These are phyloP conservation scores for Dalbergia cultrata DNA, from an alignment of 306 rosid species.

Conservation along the genomic window DNA sequence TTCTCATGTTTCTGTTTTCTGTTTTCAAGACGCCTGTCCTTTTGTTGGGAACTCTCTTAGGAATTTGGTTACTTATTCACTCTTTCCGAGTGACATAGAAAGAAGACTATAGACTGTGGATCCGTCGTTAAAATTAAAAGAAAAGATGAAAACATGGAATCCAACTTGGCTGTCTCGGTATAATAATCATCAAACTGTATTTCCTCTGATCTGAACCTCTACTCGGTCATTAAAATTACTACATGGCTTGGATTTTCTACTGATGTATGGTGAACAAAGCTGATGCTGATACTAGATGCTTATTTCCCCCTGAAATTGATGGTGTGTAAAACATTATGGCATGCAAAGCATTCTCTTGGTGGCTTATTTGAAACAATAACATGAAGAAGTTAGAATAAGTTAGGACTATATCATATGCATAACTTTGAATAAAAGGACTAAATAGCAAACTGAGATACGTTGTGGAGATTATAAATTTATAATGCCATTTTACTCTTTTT, in stretches of 20 bases:
- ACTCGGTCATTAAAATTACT: not conserved
- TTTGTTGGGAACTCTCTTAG: not conserved
- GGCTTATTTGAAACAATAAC: not conserved
- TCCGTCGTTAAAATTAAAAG: not conserved
- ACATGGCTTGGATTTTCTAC: not conserved
- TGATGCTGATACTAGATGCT: not conserved
- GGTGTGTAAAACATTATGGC: not conserved
- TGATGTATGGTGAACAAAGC: constrained; percentile 9
- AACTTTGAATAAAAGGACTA: not conserved
- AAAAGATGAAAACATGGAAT: not conserved
- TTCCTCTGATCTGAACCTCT: not conserved
- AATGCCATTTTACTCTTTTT: not conserved
- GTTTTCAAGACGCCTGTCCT: too few species aligned
- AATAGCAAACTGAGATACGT: not conserved
- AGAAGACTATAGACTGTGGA: not conserved
- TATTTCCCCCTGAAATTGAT: not conserved
- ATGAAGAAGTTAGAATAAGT: not conserved
- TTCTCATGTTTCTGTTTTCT: not conserved
- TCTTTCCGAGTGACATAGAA: not conserved
- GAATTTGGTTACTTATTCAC: not conserved
- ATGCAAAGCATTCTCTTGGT: not conserved
- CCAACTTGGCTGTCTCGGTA: not conserved
- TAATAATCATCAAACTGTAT: not conserved
- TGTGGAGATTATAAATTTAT: not conserved
- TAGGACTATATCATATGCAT: not conserved